These are phyloP conservation scores for Blastocystis sp. DNA, from an alignment of 352 stramenopile species.

Conservation along the genomic window DNA sequence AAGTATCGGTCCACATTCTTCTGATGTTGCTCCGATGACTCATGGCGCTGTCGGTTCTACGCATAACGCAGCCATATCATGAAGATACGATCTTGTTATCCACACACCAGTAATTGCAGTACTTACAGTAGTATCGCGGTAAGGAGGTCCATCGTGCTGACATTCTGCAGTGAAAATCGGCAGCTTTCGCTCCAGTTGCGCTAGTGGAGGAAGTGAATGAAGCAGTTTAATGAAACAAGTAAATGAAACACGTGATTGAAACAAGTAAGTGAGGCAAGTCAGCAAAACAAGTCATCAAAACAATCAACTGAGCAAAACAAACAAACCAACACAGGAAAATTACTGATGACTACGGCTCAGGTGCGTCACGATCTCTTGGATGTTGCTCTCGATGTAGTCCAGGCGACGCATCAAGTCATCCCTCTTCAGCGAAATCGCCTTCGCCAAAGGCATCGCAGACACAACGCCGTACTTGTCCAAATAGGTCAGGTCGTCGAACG, in stretches of 20 bases:
- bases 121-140: slow-evolving; percentile 46
- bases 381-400: slow-evolving; percentile 51
- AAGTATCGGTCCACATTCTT: slow-evolving; percentile 62
- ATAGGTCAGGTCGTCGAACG: slow-evolving; percentile 63
- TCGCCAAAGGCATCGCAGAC: slow-evolving; percentile 40
- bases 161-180: background rate
- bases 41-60: slow-evolving; percentile 60
- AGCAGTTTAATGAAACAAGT: background rate
- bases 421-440: slow-evolving; percentile 27
- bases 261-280: too few relatives aligned
- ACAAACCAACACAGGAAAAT: slow-evolving; percentile 18
- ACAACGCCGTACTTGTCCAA: slow-evolving; percentile 67
- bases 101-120: slow-evolving; percentile 72
- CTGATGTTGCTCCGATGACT: slow-evolving; percentile 58
- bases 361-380: slow-evolving; percentile 51
- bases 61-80: background rate
- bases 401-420: slow-evolving; percentile 46
- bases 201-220: too few relatives aligned
- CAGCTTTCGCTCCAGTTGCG: background rate
- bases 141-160: slow-evolving; percentile 53
- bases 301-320: slow-evolving; percentile 25
- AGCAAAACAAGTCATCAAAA: background rate
- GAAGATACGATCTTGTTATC: slow-evolving; percentile 67
- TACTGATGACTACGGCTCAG: slow-evolving; percentile 7
- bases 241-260: background rate